Percentiles rank a stretch among this genome's conserved stretches.
Evolutionary conservation across 208 protist species (phyloP).

Genomic region (Acanthamoeba lenticulata): DNA sequence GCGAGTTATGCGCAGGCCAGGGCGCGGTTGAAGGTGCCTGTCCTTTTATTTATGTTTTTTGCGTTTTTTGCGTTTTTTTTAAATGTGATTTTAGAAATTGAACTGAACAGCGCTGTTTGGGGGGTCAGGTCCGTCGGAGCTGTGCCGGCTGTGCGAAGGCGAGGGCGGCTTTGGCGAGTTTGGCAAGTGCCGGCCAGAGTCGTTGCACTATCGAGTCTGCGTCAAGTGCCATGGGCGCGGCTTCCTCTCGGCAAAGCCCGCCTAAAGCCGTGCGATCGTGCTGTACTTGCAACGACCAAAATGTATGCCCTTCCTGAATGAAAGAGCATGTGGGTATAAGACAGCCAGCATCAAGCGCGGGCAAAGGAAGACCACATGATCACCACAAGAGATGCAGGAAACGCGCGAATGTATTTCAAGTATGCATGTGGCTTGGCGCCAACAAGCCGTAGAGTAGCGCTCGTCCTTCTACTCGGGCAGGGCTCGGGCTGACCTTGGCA

Average conservation of each 20-base stretch:
- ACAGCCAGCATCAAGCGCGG: too few relatives aligned
- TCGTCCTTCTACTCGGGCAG: too few relatives aligned
- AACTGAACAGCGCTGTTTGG: not conserved
- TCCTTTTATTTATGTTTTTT: not conserved
- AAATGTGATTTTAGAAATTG: too few relatives aligned
- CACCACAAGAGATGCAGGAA: too few relatives aligned
- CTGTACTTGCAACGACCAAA: not conserved
- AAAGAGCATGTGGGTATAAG: too few relatives aligned
- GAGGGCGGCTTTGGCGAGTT: conserved; percentile 9
- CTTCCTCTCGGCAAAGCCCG: not conserved
- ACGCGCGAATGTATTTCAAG: too few relatives aligned
- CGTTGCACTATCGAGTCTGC: not conserved
- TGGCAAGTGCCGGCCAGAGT: conserved; percentile 32
- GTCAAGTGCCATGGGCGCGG: conserved; percentile 27
- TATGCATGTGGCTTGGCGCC: too few relatives aligned
- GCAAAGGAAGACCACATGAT: too few relatives aligned
- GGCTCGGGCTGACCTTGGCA: too few relatives aligned
- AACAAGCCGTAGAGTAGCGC: too few relatives aligned
- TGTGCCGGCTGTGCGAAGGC: not conserved
- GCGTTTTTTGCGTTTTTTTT: too few relatives aligned
- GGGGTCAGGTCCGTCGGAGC: not conserved
- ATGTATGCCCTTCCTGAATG: not conserved
- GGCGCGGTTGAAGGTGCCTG: not conserved
- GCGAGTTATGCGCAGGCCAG: not conserved
- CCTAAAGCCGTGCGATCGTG: not conserved